Evolutionary conservation across 1,284 basidiomycete genomes (phyloP).

Genomic region (Trichosporon ovoides): DNA sequence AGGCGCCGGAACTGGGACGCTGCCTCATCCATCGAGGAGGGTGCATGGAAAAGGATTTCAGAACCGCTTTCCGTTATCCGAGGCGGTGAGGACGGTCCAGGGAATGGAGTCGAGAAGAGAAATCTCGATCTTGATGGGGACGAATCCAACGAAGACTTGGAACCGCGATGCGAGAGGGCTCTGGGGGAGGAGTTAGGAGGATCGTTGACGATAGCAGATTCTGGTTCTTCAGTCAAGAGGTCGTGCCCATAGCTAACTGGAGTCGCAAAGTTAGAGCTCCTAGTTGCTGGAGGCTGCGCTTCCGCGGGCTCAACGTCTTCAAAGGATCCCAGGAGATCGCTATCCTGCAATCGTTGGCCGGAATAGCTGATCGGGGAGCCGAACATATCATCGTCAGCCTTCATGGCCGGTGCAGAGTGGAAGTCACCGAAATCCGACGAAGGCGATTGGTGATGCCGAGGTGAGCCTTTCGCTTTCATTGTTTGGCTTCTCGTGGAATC

Average conservation of each 20-base stretch:
- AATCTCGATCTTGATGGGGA: constrained; percentile 9
- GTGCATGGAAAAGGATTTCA: constrained; percentile 36
- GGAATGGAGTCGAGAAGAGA: constrained; percentile 9
- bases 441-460: constrained; percentile 4
- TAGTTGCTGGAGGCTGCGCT: not conserved
- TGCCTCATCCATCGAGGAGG: constrained; percentile 14
- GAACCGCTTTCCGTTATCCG: constrained; percentile 26
- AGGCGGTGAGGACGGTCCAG: constrained; percentile 39
- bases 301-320: constrained; percentile 23
- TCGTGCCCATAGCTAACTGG: not conserved
- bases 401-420: constrained; percentile 10
- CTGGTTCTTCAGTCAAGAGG: constrained; percentile 12
- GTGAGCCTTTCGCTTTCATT: not conserved
- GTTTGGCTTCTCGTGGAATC: not conserved
- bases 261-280: not conserved
- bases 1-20: constrained; percentile 16
- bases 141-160: not conserved
- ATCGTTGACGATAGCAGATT: not conserved
- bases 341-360: constrained; percentile 7
- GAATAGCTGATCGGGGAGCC: not conserved
- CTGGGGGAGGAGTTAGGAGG: not conserved
- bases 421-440: constrained; percentile 25
- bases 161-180: not conserved
- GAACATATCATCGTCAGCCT: not conserved
- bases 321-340: constrained; percentile 37